Base-by-base conservation (phyloP, 2,329 filamentous ascomycete genomes). In the Geosmithia flava region DNA sequence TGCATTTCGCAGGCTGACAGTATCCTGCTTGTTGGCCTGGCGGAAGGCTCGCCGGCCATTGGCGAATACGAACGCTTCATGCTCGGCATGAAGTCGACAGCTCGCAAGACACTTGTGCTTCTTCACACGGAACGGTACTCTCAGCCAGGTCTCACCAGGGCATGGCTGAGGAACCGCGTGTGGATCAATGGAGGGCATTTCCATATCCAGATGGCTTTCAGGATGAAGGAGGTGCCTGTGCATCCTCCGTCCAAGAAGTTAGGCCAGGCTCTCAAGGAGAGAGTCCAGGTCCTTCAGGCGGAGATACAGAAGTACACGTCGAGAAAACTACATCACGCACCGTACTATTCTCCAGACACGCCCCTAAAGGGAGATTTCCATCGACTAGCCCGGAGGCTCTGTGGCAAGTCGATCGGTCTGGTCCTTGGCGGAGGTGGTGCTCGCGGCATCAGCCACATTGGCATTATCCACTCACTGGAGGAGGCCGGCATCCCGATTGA, bases 171-270 rank as follows among this genome's bases (percentile, higher is more conserved):
- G 52, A 96, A 95, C 58, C 83, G 93, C 1, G 82, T 95, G 52
- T 98, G 93, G 93, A 93, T 98, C 64, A 98, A 97, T 55, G 93
- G 93, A 16, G 91, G 91, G 5, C 94, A 98, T 62, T 93, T 95
- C 59, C 93, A 98, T 56, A 86, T 98, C 13, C 93, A 98, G 58
- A 97, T 98, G 93, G 76, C 85, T 0, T 91, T 93, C 62, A 80
- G 84, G 40, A 75, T 83, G 3, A 83, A 85, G 44, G 70, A 83
- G 1, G 83, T 95, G 53, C 86, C 89, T 2, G 79, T 85, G 0
- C 83, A 89, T 57, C 78, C 83, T 19, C 81, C 82, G 15, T 76
- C 80, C 1, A 87, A 88, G 56, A 83, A 85, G 47, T 83, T 95
- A 16, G 89, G 91, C 1, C 85, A 85, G 4, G 88, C 84, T 1